Conservation (phyloP, 805 yeast species). For the Saturnispora dispora region DNA sequence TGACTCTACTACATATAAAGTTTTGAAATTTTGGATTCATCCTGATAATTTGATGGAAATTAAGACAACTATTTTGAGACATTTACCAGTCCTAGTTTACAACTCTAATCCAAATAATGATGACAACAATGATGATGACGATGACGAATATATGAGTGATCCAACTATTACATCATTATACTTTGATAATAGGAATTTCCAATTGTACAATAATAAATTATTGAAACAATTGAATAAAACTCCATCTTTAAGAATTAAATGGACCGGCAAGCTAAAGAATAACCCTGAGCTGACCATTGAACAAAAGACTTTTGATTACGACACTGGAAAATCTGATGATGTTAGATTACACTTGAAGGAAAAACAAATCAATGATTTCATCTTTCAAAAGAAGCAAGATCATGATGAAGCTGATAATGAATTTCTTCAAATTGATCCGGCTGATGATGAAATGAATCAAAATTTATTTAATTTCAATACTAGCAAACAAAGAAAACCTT, state of each 20-base stretch:
- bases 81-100: conserved; percentile 84
- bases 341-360: conserved; percentile 66
- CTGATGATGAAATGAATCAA: conserved; percentile 7
- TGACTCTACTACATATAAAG: conserved; percentile 34
- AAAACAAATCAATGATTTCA: conserved; percentile 68
- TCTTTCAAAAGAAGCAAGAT: conserved; percentile 24
- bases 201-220: conserved; percentile 76
- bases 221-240: conserved; percentile 50
- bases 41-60: conserved; percentile 97
- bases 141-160: conserved; percentile 47
- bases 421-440: conserved; percentile 36
- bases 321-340: conserved; percentile 38
- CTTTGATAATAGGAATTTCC: conserved; percentile 77
- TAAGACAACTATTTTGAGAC: conserved; percentile 88
- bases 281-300: conserved; percentile 77
- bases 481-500: conserved; percentile 21
- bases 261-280: conserved; percentile 78
- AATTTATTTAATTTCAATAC: conserved; percentile 6
- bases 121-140: conserved; percentile 39
- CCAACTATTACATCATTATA: conserved; percentile 82
- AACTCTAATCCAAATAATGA: conserved; percentile 36
- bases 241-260: conserved; percentile 75
- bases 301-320: conserved; percentile 61
- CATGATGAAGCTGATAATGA: conserved; percentile 7
- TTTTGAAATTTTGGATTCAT: conserved; percentile 91